Evolutionary conservation across 192 early-diverging fungal genomes (phyloP), one percentile per base, ranked within the genome.

Genomic region (Coemansia sp.): DNA sequence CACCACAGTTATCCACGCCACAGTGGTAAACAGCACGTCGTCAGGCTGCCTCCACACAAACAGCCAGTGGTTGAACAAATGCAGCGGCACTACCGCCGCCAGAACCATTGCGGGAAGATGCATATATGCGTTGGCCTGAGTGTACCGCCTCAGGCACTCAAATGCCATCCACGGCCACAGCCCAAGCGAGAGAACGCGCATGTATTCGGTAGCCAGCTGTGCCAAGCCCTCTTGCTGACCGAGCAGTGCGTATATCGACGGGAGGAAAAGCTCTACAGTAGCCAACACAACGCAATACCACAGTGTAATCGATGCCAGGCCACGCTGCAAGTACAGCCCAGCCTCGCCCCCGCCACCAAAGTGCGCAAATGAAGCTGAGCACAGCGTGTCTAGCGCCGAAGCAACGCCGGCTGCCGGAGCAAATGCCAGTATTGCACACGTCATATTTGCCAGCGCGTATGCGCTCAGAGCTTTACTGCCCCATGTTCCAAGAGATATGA

Each of bases 71-170:
- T 94, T 74, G 36, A 93, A 55, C 6, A 91, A 64, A 70, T 84
- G 82, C 9, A 79, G 42, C 3, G 68, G 77, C n/a, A 65, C 72
- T 18, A 73, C 78, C 3, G 51, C 65, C 0, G 69, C 68, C 8
- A 84, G 68, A 9, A 73, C 75, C 47, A 74, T 43, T 20, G 82
- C 67, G 3, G 85, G 87, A 0, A 94, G 90, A 20, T 89, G 85
- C 96, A 98, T 96, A 73, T 75, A 72, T 4, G 89, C 93, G 79
- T 97, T 96, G 4, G 90, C 90, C 74, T 97, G 93, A 22, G 96
- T 78, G 71, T 87, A 97, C 63, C 93, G 87, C 63, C 94, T 93
- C n/a, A 95, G 76, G 67, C 92, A 93, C 71, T 97, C 95, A 85
- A 92, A 91, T 15, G 93, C 87, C 75, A 97, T 85, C 77, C 86